These are phyloP conservation scores for Epichloe glyceriae DNA, from an alignment of 2,329 filamentous ascomycete genomes.

Conservation along the genomic window DNA sequence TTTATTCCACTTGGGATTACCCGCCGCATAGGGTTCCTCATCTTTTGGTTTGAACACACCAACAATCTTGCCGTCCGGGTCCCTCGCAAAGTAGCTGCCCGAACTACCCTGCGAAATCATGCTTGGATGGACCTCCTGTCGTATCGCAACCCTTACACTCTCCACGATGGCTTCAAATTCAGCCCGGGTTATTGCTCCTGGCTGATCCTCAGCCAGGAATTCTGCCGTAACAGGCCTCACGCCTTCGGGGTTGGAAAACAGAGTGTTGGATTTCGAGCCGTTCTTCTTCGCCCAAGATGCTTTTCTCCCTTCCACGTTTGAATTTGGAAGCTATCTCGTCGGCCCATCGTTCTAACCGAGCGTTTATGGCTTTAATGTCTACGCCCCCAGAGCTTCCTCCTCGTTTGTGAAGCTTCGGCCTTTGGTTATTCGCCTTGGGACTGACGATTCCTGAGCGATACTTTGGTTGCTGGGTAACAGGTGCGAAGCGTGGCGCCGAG, in stretches of 20 bases:
- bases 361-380: conserved; percentile 97
- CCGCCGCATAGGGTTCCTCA: conserved; percentile 92
- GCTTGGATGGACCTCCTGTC: conserved; percentile 80
- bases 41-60: conserved; percentile 99
- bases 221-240: conserved; percentile 69
- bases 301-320: conserved; percentile 69
- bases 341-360: conserved; percentile 86
- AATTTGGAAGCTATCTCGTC: conserved; percentile 97
- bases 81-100: conserved; percentile 93
- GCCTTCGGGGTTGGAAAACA: conserved; percentile 88
- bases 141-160: conserved; percentile 80
- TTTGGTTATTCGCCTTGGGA: conserved; percentile 28
- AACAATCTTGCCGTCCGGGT: conserved; percentile 82
- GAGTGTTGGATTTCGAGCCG: conserved; percentile 92
- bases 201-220: conserved; percentile 49
- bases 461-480: conserved; percentile 48
- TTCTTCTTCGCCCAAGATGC: conserved; percentile 63
- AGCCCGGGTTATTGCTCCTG: conserved; percentile 57
- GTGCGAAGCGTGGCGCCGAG: conserved; percentile 50
- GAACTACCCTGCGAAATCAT: conserved; percentile 97
- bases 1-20: conserved; percentile 98
- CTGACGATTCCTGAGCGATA: conserved; percentile 48
- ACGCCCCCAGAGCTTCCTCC: conserved; percentile 70
- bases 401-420: conserved; percentile 32
- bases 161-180: conserved; percentile 85